A percentile compares a stretch with the other conserved stretches of the same genome.
phyloP scores from a whole-genome alignment of 73 alveolate genomes.

The Symbiodinium natans region DNA sequence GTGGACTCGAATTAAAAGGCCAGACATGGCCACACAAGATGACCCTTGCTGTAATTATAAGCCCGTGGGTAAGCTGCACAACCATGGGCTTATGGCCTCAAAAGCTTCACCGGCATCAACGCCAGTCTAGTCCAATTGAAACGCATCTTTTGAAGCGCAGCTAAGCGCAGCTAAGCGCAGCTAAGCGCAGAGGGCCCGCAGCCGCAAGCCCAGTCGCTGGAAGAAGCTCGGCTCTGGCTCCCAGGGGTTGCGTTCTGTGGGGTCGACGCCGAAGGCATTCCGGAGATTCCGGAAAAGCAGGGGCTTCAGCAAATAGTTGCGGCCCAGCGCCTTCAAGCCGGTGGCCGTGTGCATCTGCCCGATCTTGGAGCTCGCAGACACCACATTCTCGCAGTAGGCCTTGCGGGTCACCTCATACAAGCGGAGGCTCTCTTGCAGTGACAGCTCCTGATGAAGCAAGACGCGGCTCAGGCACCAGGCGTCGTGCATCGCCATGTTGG shows the following conservation, averaged over 20 bases:
- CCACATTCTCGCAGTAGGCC: slow-evolving; percentile 51
- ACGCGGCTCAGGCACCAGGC: slow-evolving; percentile 26
- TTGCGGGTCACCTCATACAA: slow-evolving; percentile 57
- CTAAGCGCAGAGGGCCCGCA: not conserved
- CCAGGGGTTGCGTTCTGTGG: slow-evolving; percentile 60
- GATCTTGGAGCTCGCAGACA: slow-evolving; percentile 61
- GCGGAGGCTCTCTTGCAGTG: slow-evolving; percentile 15
- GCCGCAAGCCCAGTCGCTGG: slow-evolving; percentile 13
- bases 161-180: too few relatives aligned
- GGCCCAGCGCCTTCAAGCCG: slow-evolving; percentile 21
- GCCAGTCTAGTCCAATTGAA: too few relatives aligned
- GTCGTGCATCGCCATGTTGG: slow-evolving; percentile 86
- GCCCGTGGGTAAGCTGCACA: too few relatives aligned
- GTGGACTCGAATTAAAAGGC: too few relatives aligned
- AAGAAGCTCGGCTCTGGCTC: not conserved
- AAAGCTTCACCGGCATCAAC: too few relatives aligned
- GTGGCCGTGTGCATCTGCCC: slow-evolving; percentile 44
- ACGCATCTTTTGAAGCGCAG: too few relatives aligned
- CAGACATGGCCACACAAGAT: too few relatives aligned
- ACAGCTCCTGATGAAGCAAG: slow-evolving; percentile 18
- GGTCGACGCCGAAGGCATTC: slow-evolving; percentile 6
- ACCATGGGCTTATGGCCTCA: too few relatives aligned
- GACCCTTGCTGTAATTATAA: too few relatives aligned
- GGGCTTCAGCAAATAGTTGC: slow-evolving; percentile 22
- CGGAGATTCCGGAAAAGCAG: slow-evolving; percentile 21